Evolutionary conservation across 2,329 filamentous ascomycete species (phyloP), one percentile per base, ranked within the genome.

Genomic region (Fusarium papillatum): DNA sequence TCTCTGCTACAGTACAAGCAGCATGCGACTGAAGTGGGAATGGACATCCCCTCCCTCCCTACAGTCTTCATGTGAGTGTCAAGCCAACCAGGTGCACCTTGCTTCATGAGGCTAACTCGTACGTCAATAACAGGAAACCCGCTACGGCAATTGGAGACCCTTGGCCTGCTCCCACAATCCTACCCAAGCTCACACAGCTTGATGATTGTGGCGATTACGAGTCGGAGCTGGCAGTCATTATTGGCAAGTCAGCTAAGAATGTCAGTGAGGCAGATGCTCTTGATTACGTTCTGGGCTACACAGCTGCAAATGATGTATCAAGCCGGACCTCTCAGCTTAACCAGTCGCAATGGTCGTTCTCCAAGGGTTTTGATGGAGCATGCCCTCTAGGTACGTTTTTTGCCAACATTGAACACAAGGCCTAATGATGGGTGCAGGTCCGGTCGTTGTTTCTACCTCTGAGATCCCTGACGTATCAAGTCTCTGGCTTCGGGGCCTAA

Each of bases 211-310:
- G 88, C 60, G 91, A 92, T 81, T 91, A 90, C 80, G 89, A 92
- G 80, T 88, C 88, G 4, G 90, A 92, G 81, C 85, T 92, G 62
- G 89, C 87, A 17, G 86, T 91, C 39, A 85, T 92, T 16, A 87
- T 92, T 50, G 88, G 88, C 38, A 85, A 84, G 74, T 80, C 84
- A 16, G 84, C 85, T 82, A 81, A 86, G 84, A 90, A 92, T 75
- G 89, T 92, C 13, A 83, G 86, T 57, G 89, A 91, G 75, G 85
- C 84, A 0, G 86, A 92, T 29, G 90, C 90, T 9, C 79, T 90
- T 64, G 86, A 88, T 74, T 91, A 93, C 76, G 86, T 93, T 7
- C 87, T 93, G 4, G 91, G 92, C 38, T 93, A 93, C 80, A 91
- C 90, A 1, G 87, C 88, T 26, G 87, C 88, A 76, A 93, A 93